phyloP scores from a whole-genome alignment of 768 basidiomycete genomes.

The Coprinellus micaceus region DNA sequence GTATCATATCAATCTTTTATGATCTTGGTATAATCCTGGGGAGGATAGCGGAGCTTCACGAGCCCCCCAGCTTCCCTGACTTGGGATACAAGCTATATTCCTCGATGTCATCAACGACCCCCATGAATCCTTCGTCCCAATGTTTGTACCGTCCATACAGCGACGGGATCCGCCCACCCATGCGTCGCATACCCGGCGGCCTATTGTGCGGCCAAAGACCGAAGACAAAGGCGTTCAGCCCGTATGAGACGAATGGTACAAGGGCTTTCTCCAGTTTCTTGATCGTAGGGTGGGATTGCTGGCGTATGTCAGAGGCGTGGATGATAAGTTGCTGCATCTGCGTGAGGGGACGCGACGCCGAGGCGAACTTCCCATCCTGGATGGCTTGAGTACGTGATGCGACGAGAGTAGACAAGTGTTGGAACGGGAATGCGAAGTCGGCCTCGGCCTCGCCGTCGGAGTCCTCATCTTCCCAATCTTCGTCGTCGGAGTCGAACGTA shows the following conservation, averaged over 20 bases:
- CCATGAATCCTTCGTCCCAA: constrained; percentile 1
- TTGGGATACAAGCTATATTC: not conserved
- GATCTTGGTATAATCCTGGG: too few species aligned
- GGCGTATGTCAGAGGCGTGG: not conserved
- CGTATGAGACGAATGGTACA: not conserved
- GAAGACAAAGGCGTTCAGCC: not conserved
- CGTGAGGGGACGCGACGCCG: not conserved
- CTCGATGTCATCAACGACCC: not conserved
- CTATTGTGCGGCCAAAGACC: not conserved
- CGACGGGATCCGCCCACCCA: not conserved
- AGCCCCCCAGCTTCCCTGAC: not conserved
- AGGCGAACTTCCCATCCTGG: not conserved
- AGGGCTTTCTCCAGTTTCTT: not conserved
- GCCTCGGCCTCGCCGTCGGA: not conserved
- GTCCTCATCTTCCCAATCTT: not conserved
- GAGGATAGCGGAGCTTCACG: too few species aligned
- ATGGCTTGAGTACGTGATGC: not conserved
- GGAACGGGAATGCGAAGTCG: not conserved
- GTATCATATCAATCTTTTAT: too few species aligned
- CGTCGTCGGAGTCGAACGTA: not conserved
- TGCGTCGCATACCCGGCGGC: not conserved
- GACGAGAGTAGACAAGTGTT: not conserved
- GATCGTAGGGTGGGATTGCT: too few species aligned
- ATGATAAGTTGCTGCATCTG: not conserved
- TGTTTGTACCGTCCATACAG: not conserved